Evolutionary conservation across 1,139 yeast genomes (phyloP).

Genomic region (Yamadazyma spencermartinsiae): DNA sequence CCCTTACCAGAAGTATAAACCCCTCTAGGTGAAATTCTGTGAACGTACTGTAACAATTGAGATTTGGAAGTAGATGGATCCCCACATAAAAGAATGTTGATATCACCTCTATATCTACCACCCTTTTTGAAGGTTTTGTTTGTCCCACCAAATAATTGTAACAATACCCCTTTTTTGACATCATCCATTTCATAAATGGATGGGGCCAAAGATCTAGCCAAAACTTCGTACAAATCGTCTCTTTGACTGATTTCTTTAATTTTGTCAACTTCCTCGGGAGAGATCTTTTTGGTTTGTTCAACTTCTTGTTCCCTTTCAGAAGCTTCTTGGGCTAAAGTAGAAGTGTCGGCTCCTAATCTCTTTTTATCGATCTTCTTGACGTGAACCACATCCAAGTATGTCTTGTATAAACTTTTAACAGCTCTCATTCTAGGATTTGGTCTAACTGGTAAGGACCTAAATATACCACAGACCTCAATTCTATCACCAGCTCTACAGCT

Average conservation of each 20-base stretch:
- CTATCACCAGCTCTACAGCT: slow-evolving; percentile 96
- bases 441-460: slow-evolving; percentile 88
- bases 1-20: slow-evolving; percentile 98
- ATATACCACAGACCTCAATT: slow-evolving; percentile 92
- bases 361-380: slow-evolving; percentile 82
- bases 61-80: slow-evolving; percentile 98
- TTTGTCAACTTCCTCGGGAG: slow-evolving; percentile 65
- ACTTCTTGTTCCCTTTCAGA: slow-evolving; percentile 63
- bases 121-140: slow-evolving; percentile 87
- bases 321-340: slow-evolving; percentile 54
- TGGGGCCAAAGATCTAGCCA: slow-evolving; percentile 92
- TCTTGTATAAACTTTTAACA: slow-evolving; percentile 80
- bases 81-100: slow-evolving; percentile 88
- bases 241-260: slow-evolving; percentile 66
- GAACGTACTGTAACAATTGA: slow-evolving; percentile 89
- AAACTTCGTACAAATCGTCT: slow-evolving; percentile 80
- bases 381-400: slow-evolving; percentile 93
- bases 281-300: slow-evolving; percentile 69
- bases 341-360: slow-evolving; percentile 76
- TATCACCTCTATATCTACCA: slow-evolving; percentile 95
- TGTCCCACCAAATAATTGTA: slow-evolving; percentile 94
- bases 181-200: slow-evolving; percentile 95
- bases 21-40: slow-evolving; percentile 96
- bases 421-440: slow-evolving; percentile 85
- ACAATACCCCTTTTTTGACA: slow-evolving; percentile 88